These are phyloP conservation scores for Cadophora luteo-olivacea DNA, from an alignment of 2,329 filamentous ascomycete genomes.

Conservation along the genomic window DNA sequence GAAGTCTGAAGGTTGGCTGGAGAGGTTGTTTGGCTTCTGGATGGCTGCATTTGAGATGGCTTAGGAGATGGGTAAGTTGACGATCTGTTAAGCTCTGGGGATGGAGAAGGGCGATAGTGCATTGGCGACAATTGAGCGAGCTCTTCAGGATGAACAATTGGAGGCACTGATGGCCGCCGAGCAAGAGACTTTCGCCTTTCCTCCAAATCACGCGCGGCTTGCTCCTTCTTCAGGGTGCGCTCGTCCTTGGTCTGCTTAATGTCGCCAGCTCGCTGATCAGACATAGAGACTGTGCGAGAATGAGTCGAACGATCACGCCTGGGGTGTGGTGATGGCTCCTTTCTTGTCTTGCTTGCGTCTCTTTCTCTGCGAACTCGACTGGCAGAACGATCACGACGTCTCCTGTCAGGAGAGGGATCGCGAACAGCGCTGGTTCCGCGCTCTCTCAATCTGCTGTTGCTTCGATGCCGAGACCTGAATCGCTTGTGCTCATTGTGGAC, in stretches of 20 bases:
- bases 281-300: constrained; percentile 48
- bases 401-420: constrained; percentile 41
- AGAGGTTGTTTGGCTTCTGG: constrained; percentile 68
- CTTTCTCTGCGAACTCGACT: constrained; percentile 41
- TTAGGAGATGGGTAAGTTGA: constrained; percentile 43
- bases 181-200: constrained; percentile 85
- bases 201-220: constrained; percentile 84
- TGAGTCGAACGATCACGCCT: constrained; percentile 36
- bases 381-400: constrained; percentile 43
- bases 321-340: constrained; percentile 34
- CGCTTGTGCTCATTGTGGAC: constrained; percentile 60
- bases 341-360: constrained; percentile 36
- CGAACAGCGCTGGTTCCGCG: constrained; percentile 43
- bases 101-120: constrained; percentile 35
- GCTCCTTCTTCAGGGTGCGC: constrained; percentile 71
- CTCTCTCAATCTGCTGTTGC: constrained; percentile 52
- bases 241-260: constrained; percentile 64
- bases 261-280: constrained; percentile 58
- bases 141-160: constrained; percentile 76
- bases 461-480: constrained; percentile 63
- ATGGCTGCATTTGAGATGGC: constrained; percentile 48
- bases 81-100: constrained; percentile 37
- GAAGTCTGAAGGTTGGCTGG: constrained; percentile 43
- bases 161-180: constrained; percentile 77
- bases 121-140: constrained; percentile 48